Conservation (phyloP, 1,284 basidiomycete species). For the Leccinum griseonigrum region DNA sequence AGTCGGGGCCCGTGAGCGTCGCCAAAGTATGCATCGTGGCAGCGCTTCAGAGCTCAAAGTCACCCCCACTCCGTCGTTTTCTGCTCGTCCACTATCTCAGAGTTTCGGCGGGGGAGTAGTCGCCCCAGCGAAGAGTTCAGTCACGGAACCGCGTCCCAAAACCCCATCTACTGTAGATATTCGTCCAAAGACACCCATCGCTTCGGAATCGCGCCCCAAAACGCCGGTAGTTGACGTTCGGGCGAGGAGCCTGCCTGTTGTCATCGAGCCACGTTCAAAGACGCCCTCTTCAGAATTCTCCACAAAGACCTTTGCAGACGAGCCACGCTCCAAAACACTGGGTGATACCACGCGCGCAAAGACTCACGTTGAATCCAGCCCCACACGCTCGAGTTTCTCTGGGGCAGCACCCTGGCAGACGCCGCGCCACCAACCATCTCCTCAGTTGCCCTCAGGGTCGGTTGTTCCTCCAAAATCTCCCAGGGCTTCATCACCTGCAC, state of each 20-base stretch:
- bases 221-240: constrained; percentile 17
- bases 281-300: constrained; percentile 20
- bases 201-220: constrained; percentile 12
- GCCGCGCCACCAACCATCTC: constrained; percentile 22
- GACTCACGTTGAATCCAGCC: constrained; percentile 18
- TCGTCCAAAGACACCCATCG: constrained; percentile 14
- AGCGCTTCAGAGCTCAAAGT: constrained; percentile 30
- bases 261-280: constrained; percentile 24
- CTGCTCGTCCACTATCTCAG: constrained; percentile 29
- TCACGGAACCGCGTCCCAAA: constrained; percentile 22
- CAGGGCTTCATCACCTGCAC: constrained; percentile 44
- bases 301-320: constrained; percentile 15
- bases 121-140: constrained; percentile 13
- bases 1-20: constrained; percentile 33
- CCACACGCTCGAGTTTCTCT: constrained; percentile 14
- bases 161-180: constrained; percentile 10
- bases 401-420: constrained; percentile 27
- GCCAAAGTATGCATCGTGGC: constrained; percentile 34
- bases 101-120: constrained; percentile 10
- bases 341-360: constrained; percentile 19
- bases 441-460: constrained; percentile 25
- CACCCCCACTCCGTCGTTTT: constrained; percentile 39
- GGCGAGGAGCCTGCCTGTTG: constrained; percentile 9
- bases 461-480: constrained; percentile 26
- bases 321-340: constrained; percentile 22